Percentiles rank a stretch among this genome's conserved stretches.
These are phyloP conservation scores for Ogataea pignaliae DNA, from an alignment of 805 yeast genomes.

Conservation along the genomic window DNA sequence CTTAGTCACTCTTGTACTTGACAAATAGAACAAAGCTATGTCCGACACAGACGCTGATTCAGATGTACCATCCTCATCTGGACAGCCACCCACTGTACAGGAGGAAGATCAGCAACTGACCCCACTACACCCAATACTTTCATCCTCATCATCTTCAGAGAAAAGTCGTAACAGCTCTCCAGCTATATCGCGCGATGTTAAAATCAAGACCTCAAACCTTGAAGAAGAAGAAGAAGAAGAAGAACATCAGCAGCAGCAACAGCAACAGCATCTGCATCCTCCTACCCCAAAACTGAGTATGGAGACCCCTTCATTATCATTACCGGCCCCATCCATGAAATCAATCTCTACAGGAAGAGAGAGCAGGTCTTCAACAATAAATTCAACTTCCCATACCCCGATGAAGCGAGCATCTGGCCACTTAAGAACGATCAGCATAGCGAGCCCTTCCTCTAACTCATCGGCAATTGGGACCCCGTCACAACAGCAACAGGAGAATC, in stretches of 20 bases:
- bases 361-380: constrained; percentile 13
- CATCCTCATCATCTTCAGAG: constrained; percentile 21
- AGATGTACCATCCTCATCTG: too few relatives aligned
- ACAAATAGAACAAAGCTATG: too few relatives aligned
- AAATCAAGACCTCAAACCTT: not conserved
- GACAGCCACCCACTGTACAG: too few relatives aligned
- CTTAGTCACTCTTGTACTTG: too few relatives aligned
- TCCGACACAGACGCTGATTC: too few relatives aligned
- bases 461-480: constrained; percentile 8
- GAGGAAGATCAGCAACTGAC: too few relatives aligned
- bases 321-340: constrained; percentile 1
- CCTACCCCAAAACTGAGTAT: not conserved
- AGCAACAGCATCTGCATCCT: constrained; percentile 1
- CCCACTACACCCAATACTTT: constrained; percentile 20
- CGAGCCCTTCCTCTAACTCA: constrained; percentile 10
- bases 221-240: too few relatives aligned
- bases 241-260: too few relatives aligned
- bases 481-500: too few relatives aligned
- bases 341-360: constrained; percentile 1
- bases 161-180: constrained; percentile 14
- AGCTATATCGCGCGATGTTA: constrained; percentile 1
- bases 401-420: constrained; percentile 8
- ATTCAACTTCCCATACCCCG: constrained; percentile 11
- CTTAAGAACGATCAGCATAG: constrained; percentile 20
- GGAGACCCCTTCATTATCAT: not conserved